Percentiles rank a stretch among this genome's conserved stretches.
Evolutionary conservation across 2,329 filamentous ascomycete genomes (phyloP).

Genomic region (Neoscytalidium dimidiatum): DNA sequence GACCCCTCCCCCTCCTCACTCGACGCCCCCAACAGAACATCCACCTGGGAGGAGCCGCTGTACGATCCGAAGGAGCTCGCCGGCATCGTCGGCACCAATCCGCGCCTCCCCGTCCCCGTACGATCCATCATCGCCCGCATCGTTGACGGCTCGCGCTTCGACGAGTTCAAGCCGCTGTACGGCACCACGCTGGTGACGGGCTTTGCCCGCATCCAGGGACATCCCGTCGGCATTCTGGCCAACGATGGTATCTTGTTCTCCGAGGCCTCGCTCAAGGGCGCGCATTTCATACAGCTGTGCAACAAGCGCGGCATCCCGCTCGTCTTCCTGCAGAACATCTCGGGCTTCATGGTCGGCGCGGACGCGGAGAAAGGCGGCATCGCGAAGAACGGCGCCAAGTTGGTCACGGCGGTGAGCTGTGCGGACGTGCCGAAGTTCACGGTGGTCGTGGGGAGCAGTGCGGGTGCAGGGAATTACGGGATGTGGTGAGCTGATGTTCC

Average conservation of each 20-base stretch:
- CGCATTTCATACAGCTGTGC: conserved; percentile 96
- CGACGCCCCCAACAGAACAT: conserved; percentile 33
- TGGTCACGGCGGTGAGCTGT: conserved; percentile 92
- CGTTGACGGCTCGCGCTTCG: conserved; percentile 85
- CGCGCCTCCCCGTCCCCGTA: conserved; percentile 80
- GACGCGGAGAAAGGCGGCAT: conserved; percentile 94
- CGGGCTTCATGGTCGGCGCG: conserved; percentile 95
- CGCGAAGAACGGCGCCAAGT: conserved; percentile 95
- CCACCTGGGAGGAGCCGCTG: conserved; percentile 70
- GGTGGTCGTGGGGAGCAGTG: conserved; percentile 89
- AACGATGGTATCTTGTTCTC: conserved; percentile 97
- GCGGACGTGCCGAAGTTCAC: conserved; percentile 96
- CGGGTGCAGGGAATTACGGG: conserved; percentile 95
- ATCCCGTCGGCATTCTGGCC: conserved; percentile 88
- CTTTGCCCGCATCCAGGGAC: conserved; percentile 86
- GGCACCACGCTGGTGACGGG: conserved; percentile 85
- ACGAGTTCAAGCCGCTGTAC: conserved; percentile 93
- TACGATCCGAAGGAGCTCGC: conserved; percentile 78
- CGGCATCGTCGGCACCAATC: conserved; percentile 87
- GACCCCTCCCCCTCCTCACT: conserved; percentile 27
- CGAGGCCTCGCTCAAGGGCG: conserved; percentile 84
- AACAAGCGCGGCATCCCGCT: conserved; percentile 85
- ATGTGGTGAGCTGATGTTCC: conserved; percentile 67
- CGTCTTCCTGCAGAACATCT: conserved; percentile 94
- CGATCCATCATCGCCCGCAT: conserved; percentile 91